A percentile compares a stretch with the other conserved stretches of the same genome.
These are phyloP conservation scores for Cladophialophora psammophila DNA, from an alignment of 2,329 filamentous ascomycete species.

Conservation along the genomic window DNA sequence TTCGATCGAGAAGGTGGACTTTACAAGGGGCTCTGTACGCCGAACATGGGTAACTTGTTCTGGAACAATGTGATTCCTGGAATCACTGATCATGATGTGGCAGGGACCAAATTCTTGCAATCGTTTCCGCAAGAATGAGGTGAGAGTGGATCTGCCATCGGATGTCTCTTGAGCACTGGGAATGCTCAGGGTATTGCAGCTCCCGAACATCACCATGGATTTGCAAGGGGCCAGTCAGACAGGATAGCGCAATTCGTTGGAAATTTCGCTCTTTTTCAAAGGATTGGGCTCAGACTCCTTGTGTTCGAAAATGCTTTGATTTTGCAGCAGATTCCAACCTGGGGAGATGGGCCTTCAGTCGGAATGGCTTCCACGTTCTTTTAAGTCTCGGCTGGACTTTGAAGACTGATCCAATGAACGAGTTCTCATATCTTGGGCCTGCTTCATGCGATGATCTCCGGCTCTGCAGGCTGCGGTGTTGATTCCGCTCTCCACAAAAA, in stretches of 20 bases:
- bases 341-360: background rate
- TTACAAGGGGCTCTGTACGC: constrained; percentile 23
- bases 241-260: constrained; percentile 1
- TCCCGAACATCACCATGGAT: background rate
- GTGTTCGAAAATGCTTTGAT: background rate
- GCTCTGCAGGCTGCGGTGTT: constrained; percentile 14
- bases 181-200: background rate
- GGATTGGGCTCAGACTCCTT: background rate
- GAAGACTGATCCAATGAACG: background rate
- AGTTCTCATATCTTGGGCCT: background rate
- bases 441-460: background rate
- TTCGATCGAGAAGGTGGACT: constrained; percentile 26
- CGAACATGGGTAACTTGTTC: constrained; percentile 30
- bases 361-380: background rate
- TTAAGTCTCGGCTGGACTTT: background rate
- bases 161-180: background rate
- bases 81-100: constrained; percentile 32
- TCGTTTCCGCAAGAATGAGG: constrained; percentile 21
- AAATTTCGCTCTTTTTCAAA: background rate
- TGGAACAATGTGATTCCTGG: constrained; percentile 35
- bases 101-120: constrained; percentile 24
- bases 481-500: constrained; percentile 25
- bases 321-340: background rate
- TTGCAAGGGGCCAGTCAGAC: background rate
- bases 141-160: background rate